These are phyloP conservation scores for Paecilomyces fulvus DNA, from an alignment of 2,329 filamentous ascomycete species.

Conservation along the genomic window DNA sequence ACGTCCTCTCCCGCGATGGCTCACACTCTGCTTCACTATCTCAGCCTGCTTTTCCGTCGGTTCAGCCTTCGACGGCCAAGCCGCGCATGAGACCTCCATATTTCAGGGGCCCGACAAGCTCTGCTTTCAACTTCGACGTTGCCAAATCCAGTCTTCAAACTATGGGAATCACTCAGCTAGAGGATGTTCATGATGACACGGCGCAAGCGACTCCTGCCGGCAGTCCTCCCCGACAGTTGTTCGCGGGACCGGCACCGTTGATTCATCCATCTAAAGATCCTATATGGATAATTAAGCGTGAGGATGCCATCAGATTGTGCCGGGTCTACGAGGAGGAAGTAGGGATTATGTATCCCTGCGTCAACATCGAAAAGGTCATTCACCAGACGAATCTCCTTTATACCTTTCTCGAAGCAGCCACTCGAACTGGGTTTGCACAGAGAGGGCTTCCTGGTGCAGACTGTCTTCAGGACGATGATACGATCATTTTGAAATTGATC, in stretches of 20 bases:
- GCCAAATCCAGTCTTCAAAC: constrained; percentile 79
- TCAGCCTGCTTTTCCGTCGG: constrained; percentile 22
- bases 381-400: constrained; percentile 62
- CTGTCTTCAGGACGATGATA: constrained; percentile 53
- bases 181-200: constrained; percentile 54
- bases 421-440: constrained; percentile 51
- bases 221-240: constrained; percentile 33
- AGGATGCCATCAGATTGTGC: constrained; percentile 73
- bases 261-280: constrained; percentile 57
- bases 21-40: constrained; percentile 23
- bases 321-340: constrained; percentile 81
- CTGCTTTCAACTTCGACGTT: constrained; percentile 74
- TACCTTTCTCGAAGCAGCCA: constrained; percentile 62
- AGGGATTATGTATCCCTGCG: constrained; percentile 82
- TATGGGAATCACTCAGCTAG: constrained; percentile 68
- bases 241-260: constrained; percentile 20
- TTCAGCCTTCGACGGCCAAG: constrained; percentile 36
- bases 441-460: constrained; percentile 47
- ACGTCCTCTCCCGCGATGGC: constrained; percentile 28
- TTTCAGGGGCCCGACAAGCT: constrained; percentile 80
- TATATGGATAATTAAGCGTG: constrained; percentile 66
- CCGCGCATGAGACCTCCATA: constrained; percentile 50
- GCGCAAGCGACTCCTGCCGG: constrained; percentile 45
- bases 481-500: constrained; percentile 72
- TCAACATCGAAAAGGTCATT: constrained; percentile 65